phyloP scores from a whole-genome alignment of 768 basidiomycete species.

The Coprinopsis cinerea region DNA sequence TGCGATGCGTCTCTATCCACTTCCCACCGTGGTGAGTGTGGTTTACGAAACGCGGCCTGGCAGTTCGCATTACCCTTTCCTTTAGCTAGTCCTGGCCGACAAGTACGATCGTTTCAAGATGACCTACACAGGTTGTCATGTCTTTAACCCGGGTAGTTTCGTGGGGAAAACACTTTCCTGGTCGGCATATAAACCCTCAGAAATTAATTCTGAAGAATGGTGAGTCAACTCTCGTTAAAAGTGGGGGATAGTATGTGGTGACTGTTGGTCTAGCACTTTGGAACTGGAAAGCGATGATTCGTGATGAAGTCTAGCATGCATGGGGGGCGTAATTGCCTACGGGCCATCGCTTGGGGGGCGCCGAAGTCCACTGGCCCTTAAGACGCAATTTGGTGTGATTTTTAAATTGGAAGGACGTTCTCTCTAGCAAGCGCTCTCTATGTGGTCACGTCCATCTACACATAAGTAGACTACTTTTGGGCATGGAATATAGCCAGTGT shows the following conservation, averaged over 20 bases:
- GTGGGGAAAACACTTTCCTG: slow-evolving; percentile 78
- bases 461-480: too few species aligned
- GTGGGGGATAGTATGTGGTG: background rate
- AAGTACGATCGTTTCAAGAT: slow-evolving; percentile 94
- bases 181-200: slow-evolving; percentile 86
- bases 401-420: too few species aligned
- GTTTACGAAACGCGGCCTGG: background rate
- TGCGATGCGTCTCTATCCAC: slow-evolving; percentile 84
- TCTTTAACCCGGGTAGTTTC: slow-evolving; percentile 96
- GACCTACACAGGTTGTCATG: slow-evolving; percentile 97
- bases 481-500: background rate
- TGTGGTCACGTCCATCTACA: too few species aligned
- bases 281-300: slow-evolving; percentile 8
- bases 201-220: slow-evolving; percentile 83
- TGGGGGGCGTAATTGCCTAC: too few species aligned
- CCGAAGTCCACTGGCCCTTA: too few species aligned
- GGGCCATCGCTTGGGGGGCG: too few species aligned
- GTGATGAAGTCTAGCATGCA: background rate
- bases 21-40: slow-evolving; percentile 77
- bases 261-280: slow-evolving; percentile 3
- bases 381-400: too few species aligned
- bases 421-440: too few species aligned
- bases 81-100: slow-evolving; percentile 86
- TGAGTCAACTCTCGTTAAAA: slow-evolving; percentile 22
- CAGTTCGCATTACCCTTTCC: background rate